Conservation (phyloP, 164 flowering plant species). For the Pachysandra terminalis region DNA sequence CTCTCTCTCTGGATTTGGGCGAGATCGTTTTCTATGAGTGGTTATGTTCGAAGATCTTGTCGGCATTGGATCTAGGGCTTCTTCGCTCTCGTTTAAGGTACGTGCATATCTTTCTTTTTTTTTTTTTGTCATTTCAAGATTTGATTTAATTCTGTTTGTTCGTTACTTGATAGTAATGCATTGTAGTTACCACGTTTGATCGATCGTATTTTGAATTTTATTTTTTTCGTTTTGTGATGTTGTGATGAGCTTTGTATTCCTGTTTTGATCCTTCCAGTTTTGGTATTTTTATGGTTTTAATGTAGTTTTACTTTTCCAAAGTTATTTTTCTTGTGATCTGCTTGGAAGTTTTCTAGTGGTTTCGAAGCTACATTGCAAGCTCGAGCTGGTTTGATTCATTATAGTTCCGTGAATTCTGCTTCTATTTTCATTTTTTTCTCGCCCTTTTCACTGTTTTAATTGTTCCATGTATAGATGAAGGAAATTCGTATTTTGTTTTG, state of each 20-base stretch:
- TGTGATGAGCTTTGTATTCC: no score
- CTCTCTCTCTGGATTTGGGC: neutral
- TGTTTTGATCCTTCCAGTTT: neutral
- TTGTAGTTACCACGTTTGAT: no score
- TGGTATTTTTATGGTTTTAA: neutral
- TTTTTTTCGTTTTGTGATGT: no score
- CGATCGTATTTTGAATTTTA: neutral
- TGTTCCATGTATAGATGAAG: neutral
- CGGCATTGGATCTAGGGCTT: slow-evolving; percentile 33
- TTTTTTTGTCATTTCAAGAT: neutral
- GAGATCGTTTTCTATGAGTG: neutral
- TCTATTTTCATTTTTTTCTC: no score
- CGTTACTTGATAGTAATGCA: no score
- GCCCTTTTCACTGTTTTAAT: neutral
- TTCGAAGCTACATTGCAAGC: neutral
- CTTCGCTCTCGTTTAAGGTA: slow-evolving; percentile 3
- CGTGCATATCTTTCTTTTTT: neutral
- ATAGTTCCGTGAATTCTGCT: neutral
- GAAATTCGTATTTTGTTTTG: neutral
- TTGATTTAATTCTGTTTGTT: no score
- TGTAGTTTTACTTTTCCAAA: neutral
- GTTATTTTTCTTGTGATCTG: neutral
- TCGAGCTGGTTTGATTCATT: neutral
- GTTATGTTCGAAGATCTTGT: neutral
- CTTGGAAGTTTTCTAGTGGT: neutral